Evolutionary conservation across 2,329 filamentous ascomycete genomes (phyloP).

Genomic region (Fusarium praegraminearum): DNA sequence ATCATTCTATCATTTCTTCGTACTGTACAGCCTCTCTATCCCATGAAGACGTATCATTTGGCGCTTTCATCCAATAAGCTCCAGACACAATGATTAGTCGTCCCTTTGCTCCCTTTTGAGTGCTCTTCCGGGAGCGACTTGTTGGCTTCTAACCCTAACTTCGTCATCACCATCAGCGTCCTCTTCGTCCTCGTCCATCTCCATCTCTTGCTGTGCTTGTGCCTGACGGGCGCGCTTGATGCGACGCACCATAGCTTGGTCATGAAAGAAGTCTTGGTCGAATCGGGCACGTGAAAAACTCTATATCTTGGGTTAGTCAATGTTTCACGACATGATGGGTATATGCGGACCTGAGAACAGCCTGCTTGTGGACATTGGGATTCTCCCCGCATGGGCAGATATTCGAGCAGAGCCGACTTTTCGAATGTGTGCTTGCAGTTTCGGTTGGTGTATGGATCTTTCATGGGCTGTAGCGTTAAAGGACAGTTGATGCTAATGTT

Average conservation of each 20-base stretch:
- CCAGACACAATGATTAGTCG: not conserved
- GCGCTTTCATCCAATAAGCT: not conserved
- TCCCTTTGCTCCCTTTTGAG: conserved; percentile 44
- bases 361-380: conserved; percentile 74
- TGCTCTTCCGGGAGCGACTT: conserved; percentile 35
- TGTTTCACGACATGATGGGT: not conserved
- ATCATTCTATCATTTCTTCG: conserved; percentile 38
- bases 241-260: conserved; percentile 67
- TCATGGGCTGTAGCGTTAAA: conserved; percentile 72
- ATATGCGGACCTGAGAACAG: conserved; percentile 66
- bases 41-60: not conserved
- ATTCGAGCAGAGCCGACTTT: conserved; percentile 70
- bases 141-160: conserved; percentile 43
- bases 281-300: conserved; percentile 57
- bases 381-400: conserved; percentile 57
- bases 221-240: conserved; percentile 66
- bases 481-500: conserved; percentile 77
- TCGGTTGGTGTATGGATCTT: conserved; percentile 73
- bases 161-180: conserved; percentile 44
- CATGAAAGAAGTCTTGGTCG: conserved; percentile 65
- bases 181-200: conserved; percentile 50
- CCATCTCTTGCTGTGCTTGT: conserved; percentile 57
- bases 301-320: conserved; percentile 49
- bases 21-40: conserved; percentile 25
- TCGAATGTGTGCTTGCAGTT: conserved; percentile 82